Evolutionary conservation across 1,284 basidiomycete genomes (phyloP).

Genomic region (Leccinum subspadiceum): DNA sequence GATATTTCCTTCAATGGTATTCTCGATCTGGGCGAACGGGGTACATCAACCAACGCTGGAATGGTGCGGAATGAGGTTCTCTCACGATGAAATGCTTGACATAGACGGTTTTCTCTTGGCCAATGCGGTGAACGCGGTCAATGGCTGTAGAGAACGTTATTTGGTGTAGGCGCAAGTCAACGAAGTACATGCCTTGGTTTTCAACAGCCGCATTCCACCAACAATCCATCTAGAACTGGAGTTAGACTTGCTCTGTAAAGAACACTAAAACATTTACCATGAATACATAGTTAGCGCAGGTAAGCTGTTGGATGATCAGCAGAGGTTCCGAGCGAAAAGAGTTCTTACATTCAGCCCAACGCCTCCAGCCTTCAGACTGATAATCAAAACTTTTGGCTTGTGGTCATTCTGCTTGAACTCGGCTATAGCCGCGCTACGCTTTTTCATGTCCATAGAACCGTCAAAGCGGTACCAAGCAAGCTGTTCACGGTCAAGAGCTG

Average conservation of each 20-base stretch:
- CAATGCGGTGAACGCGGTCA: slow-evolving; percentile 80
- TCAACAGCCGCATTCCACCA: slow-evolving; percentile 95
- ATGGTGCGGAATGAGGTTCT: slow-evolving; percentile 6
- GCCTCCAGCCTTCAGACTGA: slow-evolving; percentile 93
- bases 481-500: slow-evolving; percentile 70
- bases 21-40: slow-evolving; percentile 46
- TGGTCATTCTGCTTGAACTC: slow-evolving; percentile 68
- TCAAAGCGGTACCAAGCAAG: slow-evolving; percentile 86
- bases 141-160: slow-evolving; percentile 49
- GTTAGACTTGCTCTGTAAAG: slow-evolving; percentile 1
- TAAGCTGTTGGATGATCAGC: slow-evolving; percentile 48
- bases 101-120: slow-evolving; percentile 82
- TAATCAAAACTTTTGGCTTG: slow-evolving; percentile 77
- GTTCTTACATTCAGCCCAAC: slow-evolving; percentile 80
- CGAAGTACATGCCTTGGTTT: slow-evolving; percentile 68
- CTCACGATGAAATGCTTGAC: slow-evolving; percentile 90
- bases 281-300: slow-evolving; percentile 80
- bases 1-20: slow-evolving; percentile 80
- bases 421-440: slow-evolving; percentile 72
- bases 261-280: slow-evolving; percentile 54
- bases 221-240: slow-evolving; percentile 77
- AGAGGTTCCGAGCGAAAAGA: neutral
- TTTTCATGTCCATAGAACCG: slow-evolving; percentile 88
- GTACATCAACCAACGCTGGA: slow-evolving; percentile 3
- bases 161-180: slow-evolving; percentile 12